Base-by-base conservation (phyloP, 2,329 filamentous ascomycete genomes). In the Harringtonia lauricola region DNA sequence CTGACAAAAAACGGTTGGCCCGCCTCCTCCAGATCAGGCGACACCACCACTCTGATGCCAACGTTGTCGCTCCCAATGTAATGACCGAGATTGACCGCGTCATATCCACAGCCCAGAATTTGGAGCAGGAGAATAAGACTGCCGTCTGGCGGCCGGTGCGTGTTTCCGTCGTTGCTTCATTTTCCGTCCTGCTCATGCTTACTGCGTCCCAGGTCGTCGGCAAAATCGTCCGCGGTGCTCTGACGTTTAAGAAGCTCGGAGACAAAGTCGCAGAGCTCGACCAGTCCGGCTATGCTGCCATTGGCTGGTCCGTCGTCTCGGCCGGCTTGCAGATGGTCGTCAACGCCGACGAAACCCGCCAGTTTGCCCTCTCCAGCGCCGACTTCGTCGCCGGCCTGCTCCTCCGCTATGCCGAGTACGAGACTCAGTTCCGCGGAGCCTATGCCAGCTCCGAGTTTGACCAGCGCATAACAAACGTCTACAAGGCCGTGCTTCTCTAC, bases 201-300 rank as follows among this genome's bases (percentile, higher is more conserved):
- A 15, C 17, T 26, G 26, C 14, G 12, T 22, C 31, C 12, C 18
- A 40, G 39, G 15, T 34, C 8, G 29, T 40, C 2, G 39, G 17
- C 39, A 40, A 40, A 10, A 40, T 40, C 14, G 18, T 21, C 18
- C 33, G 24, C 12, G 39, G 29, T 19, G 39, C 29, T 12, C 8
- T 40, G 7, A 21, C 19, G 10, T 19, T 40, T 4, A 40, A 40
- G 19, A 40, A 18, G 26, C 9, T 40, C 3, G 39, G 39, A 33
- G 39, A 40, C 18, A n/a, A 28, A 15, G 39, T 30, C 14, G 39
- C 19, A 12, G 29, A 33, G 3, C 19, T 40, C 3, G 39, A 40
- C n/a, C 33, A 40, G 19, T 40, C 39, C 17, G 39, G 39, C 17
- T 40, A 40, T n/a, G 39, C 39, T 22, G 39, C 39, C 17, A 22